Percentiles rank a stretch among this genome's conserved stretches.
Evolutionary conservation across 495 filamentous ascomycete genomes (phyloP).

Genomic region (Trichocladium antarcticum): DNA sequence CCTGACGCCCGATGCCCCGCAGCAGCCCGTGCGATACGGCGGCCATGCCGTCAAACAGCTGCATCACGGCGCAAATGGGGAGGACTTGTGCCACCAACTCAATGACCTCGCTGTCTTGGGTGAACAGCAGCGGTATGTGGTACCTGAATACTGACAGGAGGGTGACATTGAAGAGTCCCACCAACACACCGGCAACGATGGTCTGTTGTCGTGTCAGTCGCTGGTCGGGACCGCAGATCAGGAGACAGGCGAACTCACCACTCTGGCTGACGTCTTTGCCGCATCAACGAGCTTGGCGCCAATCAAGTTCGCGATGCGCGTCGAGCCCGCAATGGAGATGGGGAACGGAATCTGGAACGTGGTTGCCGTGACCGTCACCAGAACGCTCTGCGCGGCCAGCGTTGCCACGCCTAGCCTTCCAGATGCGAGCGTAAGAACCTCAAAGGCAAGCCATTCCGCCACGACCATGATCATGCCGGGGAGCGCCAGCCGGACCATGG

Average conservation of each 20-base stretch:
- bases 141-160: constrained; percentile 52
- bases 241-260: constrained; percentile 37
- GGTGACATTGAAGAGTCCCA: constrained; percentile 67
- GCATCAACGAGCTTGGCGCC: constrained; percentile 58
- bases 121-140: constrained; percentile 69
- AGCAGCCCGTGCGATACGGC: constrained; percentile 72
- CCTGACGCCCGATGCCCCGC: constrained; percentile 72
- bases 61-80: constrained; percentile 74
- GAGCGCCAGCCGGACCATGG: constrained; percentile 75
- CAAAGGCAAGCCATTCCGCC: constrained; percentile 80
- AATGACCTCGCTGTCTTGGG: constrained; percentile 67
- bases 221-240: neutral
- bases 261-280: constrained; percentile 59
- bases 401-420: constrained; percentile 58
- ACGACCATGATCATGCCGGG: constrained; percentile 91
- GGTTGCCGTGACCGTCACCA: constrained; percentile 44
- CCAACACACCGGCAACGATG: constrained; percentile 48
- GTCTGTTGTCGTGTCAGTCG: constrained; percentile 26
- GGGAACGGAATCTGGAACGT: constrained; percentile 54
- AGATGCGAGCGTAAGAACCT: constrained; percentile 62
- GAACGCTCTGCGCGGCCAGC: constrained; percentile 52
- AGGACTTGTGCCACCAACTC: constrained; percentile 58
- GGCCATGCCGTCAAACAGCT: constrained; percentile 74
- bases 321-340: constrained; percentile 51
- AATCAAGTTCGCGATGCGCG: constrained; percentile 54